These are phyloP conservation scores for Blastocystis sp. DNA, from an alignment of 352 stramenopile species.

Conservation along the genomic window DNA sequence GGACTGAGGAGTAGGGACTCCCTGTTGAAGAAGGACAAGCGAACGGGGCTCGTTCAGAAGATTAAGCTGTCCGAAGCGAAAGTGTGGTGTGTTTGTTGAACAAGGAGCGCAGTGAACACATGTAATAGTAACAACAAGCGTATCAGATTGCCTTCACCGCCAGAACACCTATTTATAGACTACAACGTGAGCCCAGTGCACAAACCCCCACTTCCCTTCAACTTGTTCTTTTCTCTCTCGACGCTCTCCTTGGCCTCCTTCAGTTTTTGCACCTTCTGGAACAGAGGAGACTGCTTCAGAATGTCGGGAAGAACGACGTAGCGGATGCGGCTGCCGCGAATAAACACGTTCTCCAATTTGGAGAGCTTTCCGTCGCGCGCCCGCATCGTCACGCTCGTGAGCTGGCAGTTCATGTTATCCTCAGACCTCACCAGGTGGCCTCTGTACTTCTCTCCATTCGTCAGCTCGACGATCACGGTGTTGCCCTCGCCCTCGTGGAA, in stretches of 20 bases:
- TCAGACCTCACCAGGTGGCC: constrained; percentile 51
- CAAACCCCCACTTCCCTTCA: constrained; percentile 63
- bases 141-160: constrained; percentile 4
- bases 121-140: too few species aligned
- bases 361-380: constrained; percentile 60
- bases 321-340: constrained; percentile 69
- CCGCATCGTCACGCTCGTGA: constrained; percentile 70
- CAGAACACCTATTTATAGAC: constrained; percentile 60
- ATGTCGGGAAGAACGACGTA: constrained; percentile 72
- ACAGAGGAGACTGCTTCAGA: constrained; percentile 72
- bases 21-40: constrained; percentile 44
- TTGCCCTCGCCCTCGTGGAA: constrained; percentile 71
- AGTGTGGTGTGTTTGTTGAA: constrained; percentile 50
- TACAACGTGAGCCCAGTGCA: constrained; percentile 11
- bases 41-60: constrained; percentile 8
- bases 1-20: constrained; percentile 28
- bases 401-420: constrained; percentile 71
- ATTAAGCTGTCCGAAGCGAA: constrained; percentile 30
- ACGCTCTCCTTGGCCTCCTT: constrained; percentile 69
- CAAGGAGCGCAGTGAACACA: neutral
- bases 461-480: constrained; percentile 68
- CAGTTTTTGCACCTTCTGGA: constrained; percentile 70
- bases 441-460: constrained; percentile 50
- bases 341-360: constrained; percentile 71
- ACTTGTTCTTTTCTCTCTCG: constrained; percentile 68